These are phyloP conservation scores for Hymenoscyphus albidus DNA, from an alignment of 2,329 filamentous ascomycete genomes.

Conservation along the genomic window DNA sequence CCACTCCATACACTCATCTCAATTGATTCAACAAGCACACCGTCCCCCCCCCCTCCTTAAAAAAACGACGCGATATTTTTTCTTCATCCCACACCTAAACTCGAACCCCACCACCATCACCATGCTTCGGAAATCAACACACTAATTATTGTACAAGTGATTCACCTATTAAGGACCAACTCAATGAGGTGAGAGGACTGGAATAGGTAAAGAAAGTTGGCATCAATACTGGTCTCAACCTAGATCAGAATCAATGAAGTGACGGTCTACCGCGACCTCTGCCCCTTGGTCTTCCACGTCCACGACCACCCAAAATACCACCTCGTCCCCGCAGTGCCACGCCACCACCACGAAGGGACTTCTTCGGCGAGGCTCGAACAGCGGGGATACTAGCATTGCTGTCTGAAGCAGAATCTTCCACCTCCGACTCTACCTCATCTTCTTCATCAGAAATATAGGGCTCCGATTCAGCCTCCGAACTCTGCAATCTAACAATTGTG, in stretches of 20 bases:
- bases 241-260: neutral
- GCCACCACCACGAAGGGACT: conserved; percentile 3
- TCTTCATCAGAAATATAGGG: conserved; percentile 4
- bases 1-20: neutral
- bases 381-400: conserved; percentile 23
- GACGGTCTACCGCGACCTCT: conserved; percentile 5
- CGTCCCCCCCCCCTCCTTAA: neutral
- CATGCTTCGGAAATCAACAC: neutral
- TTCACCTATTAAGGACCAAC: neutral
- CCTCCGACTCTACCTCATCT: conserved; percentile 4
- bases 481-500: conserved; percentile 29
- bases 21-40: neutral
- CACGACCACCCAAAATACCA: neutral
- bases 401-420: conserved; percentile 20
- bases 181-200: neutral
- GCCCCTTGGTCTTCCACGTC: neutral
- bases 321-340: neutral
- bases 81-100: neutral
- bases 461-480: conserved; percentile 21
- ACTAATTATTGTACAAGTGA: neutral
- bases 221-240: neutral
- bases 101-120: neutral
- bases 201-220: neutral
- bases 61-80: neutral
- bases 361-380: conserved; percentile 12